A percentile compares a stretch with the other conserved stretches of the same genome.
Evolutionary conservation across 192 early-diverging fungal species (phyloP).

Genomic region (Chytriomyces sp.): DNA sequence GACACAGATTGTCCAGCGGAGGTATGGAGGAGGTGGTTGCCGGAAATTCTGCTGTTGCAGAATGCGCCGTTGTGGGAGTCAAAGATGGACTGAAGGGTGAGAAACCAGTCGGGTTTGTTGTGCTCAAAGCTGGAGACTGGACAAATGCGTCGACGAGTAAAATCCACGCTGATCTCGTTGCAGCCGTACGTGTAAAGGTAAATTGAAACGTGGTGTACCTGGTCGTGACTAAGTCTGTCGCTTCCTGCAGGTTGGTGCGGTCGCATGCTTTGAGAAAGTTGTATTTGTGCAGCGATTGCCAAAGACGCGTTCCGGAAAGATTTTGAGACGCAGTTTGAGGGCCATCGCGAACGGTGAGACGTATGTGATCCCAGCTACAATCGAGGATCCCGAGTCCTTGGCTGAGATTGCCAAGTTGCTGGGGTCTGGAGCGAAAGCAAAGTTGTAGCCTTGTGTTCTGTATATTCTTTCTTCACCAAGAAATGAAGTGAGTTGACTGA

Average conservation of each 20-base stretch:
- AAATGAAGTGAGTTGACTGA: no score
- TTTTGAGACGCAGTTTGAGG: constrained; percentile 75
- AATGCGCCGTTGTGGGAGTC: constrained; percentile 46
- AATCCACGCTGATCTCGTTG: constrained; percentile 49
- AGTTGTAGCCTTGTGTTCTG: no score
- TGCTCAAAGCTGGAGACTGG: constrained; percentile 33
- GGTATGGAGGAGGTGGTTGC: constrained; percentile 75
- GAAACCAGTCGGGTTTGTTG: constrained; percentile 46
- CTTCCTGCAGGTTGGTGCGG: constrained; percentile 67
- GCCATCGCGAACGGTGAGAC: constrained; percentile 55
- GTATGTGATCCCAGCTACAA: constrained; percentile 74
- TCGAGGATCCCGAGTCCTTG: constrained; percentile 69
- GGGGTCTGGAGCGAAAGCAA: no score
- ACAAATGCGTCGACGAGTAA: neutral
- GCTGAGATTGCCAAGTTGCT: constrained; percentile 24
- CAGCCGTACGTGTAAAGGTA: constrained; percentile 55
- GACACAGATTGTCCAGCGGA: constrained; percentile 81
- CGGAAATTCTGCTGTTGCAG: constrained; percentile 54
- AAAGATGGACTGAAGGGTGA: constrained; percentile 45
- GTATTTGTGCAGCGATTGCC: constrained; percentile 74
- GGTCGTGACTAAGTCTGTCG: neutral
- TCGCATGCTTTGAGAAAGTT: constrained; percentile 76
- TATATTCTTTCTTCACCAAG: no score
- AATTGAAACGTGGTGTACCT: neutral
- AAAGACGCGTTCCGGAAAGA: constrained; percentile 86